phyloP scores from a whole-genome alignment of 1,284 basidiomycete genomes.

The Cystobasidiaceae sp. region DNA sequence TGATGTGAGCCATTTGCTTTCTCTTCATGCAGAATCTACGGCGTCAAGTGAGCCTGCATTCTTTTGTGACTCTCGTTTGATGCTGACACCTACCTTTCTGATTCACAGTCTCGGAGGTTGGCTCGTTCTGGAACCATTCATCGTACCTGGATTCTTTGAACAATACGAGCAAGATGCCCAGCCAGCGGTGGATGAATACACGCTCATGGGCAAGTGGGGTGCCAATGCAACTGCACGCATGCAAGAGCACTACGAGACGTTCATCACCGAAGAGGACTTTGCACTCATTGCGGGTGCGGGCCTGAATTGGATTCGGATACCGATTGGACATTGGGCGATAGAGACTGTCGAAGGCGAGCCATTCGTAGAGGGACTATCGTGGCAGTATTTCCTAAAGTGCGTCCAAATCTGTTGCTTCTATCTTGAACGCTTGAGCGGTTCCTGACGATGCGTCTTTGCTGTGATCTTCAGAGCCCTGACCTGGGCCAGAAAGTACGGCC shows the following conservation, averaged over 20 bases:
- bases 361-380: constrained; percentile 66
- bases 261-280: constrained; percentile 83
- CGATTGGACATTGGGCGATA: constrained; percentile 81
- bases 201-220: constrained; percentile 61
- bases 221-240: constrained; percentile 51
- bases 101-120: constrained; percentile 64
- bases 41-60: constrained; percentile 36
- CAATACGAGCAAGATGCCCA: constrained; percentile 57
- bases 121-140: constrained; percentile 84
- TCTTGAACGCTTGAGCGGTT: no score
- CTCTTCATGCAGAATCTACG: constrained; percentile 35
- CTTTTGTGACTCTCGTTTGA: no score
- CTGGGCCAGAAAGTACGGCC: constrained; percentile 87
- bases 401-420: constrained; percentile 16
- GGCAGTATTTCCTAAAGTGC: constrained; percentile 56
- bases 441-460: no score
- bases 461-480: constrained; percentile 64
- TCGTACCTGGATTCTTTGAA: constrained; percentile 75
- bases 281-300: constrained; percentile 86
- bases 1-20: no score
- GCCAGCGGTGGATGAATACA: constrained; percentile 69
- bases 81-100: neutral
- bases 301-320: constrained; percentile 65
- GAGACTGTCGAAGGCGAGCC: constrained; percentile 70
- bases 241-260: constrained; percentile 75